These are phyloP conservation scores for Wallacemonas collosoma DNA, from an alignment of 208 protist genomes.

Conservation along the genomic window DNA sequence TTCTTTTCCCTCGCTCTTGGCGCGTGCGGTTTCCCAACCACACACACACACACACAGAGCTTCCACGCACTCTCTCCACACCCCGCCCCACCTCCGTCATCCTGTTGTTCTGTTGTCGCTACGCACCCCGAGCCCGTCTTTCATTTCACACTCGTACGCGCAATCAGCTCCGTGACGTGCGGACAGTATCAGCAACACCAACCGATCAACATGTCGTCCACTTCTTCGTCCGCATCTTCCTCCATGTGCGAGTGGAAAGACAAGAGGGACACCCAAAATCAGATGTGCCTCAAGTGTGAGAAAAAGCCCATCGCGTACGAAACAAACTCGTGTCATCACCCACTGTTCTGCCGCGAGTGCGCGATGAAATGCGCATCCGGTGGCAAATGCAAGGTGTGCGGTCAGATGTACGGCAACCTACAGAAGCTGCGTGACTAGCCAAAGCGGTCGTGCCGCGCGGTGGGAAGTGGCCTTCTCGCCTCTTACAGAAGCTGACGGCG, in stretches of 20 bases:
- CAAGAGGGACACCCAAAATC: not conserved
- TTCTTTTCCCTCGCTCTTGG: slow-evolving; percentile 17
- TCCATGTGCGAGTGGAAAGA: not conserved
- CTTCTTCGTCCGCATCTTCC: slow-evolving; percentile 23
- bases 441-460: not conserved
- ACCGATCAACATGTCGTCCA: not conserved
- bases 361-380: slow-evolving; percentile 92
- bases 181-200: not conserved
- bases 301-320: slow-evolving; percentile 58
- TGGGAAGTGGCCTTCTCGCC: too few relatives aligned
- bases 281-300: slow-evolving; percentile 76
- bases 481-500: too few relatives aligned
- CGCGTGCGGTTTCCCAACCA: not conserved
- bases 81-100: too few relatives aligned
- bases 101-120: too few relatives aligned
- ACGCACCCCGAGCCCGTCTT: too few relatives aligned
- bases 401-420: slow-evolving; percentile 66
- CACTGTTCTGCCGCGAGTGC: slow-evolving; percentile 78
- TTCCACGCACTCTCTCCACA: too few relatives aligned
- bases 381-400: slow-evolving; percentile 85
- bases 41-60: too few relatives aligned
- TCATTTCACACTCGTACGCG: too few relatives aligned
- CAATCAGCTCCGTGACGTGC: too few relatives aligned
- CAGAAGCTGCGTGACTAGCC: slow-evolving; percentile 23
- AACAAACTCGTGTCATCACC: slow-evolving; percentile 72